Evolutionary conservation across 163 green algal species (phyloP), one percentile per base, ranked within the genome.

Genomic region (Chlorella variabilis): DNA sequence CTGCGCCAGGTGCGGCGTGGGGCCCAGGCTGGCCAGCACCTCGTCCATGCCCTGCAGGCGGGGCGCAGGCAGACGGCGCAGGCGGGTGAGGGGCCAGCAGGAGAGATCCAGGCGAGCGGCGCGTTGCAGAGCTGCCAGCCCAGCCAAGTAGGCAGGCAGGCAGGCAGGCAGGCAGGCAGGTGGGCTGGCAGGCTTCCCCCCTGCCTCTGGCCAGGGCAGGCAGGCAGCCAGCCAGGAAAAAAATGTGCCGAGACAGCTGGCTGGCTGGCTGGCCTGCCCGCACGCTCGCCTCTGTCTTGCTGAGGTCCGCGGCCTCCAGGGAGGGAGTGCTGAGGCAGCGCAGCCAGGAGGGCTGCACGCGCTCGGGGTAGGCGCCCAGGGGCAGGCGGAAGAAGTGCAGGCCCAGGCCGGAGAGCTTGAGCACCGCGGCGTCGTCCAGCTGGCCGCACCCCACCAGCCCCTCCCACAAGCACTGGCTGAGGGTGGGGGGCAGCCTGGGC

Each of bases 381-480:
- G 41, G 42, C 15, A 89, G 67, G 13, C 18, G 17, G 75, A 74
- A 83, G 36, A 86, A 85, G 21, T 78, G 59, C 39, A 75, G 65
- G 48, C 59, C 75, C 13, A 65, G 54, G 48, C 80, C 45, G 2
- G 5, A 18, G 31, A 89, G 81, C 13, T n/a, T 34, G 25, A 18
- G 13, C 1, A 81, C 25, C 7, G 56, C 62, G 20, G 48, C 68
- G 5, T 78, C 80, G 48, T 86, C 34, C 41, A 89, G 48, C 38
- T 3, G 4, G 8, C 61, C 79, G 3, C 3, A 18, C 27, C 48
- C 65, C 0, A 86, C 31, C 1, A 89, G 76, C 1, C 36, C 41
- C 18, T 86, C 80, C 6, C 86, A 41, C 17, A 89, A 38, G 54
- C 83, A 49, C 67, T 89, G 84, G 4, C 61, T 58, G 2, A 89